Evolutionary conservation across 2,329 filamentous ascomycete genomes (phyloP).

Genomic region (Geoglossum cookeanum): DNA sequence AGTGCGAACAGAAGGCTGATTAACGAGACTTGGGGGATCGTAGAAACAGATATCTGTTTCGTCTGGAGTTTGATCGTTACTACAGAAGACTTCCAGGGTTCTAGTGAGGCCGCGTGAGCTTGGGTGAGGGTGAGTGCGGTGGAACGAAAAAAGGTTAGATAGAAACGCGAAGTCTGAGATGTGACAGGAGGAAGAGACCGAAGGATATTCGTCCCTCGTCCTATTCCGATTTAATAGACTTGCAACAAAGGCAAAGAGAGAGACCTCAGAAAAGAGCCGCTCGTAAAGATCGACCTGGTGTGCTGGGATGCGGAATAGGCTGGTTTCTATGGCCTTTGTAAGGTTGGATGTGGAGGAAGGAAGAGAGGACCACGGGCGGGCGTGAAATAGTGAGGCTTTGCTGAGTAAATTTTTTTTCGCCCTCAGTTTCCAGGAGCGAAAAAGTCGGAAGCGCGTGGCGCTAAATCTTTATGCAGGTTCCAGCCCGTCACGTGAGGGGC

Average conservation of each 20-base stretch:
- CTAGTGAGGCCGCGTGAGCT: background rate
- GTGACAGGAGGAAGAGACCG: background rate
- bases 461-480: background rate
- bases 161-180: background rate
- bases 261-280: background rate
- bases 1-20: background rate
- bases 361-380: background rate
- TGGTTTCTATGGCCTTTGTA: background rate
- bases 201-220: background rate
- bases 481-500: background rate
- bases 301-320: background rate
- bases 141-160: background rate
- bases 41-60: background rate
- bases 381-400: background rate
- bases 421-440: background rate
- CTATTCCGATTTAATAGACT: background rate
- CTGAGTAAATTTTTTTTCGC: constrained; percentile 3
- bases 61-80: background rate
- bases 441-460: background rate
- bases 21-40: background rate
- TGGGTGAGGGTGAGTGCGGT: background rate
- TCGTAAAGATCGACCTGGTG: constrained; percentile 1
- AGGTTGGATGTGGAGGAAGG: background rate
- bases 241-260: background rate
- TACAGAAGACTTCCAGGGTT: background rate